A percentile compares a stretch with the other conserved stretches of the same genome.
phyloP scores from a whole-genome alignment of 257 asterid genomes.

The Ilex asprella region DNA sequence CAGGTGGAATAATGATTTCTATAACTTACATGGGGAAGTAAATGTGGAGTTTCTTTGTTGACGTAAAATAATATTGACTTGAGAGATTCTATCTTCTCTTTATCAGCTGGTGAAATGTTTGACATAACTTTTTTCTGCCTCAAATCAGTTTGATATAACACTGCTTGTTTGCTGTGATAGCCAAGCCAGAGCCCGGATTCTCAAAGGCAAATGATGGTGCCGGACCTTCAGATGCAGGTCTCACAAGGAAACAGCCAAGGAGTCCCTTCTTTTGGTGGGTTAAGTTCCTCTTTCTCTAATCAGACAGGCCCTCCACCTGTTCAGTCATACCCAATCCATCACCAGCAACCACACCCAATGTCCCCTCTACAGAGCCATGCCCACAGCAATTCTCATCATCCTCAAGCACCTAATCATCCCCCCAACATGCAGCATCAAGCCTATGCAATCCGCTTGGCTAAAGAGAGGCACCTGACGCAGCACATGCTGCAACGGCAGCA shows the following conservation, averaged over 20 bases:
- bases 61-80: too few relatives aligned
- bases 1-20: too few relatives aligned
- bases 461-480: slow-evolving; percentile 68
- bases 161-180: slow-evolving; percentile 27
- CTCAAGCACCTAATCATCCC: slow-evolving; percentile 65
- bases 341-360: slow-evolving; percentile 35
- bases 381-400: slow-evolving; percentile 32
- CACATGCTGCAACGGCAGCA: slow-evolving; percentile 44
- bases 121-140: neutral
- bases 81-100: too few relatives aligned
- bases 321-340: slow-evolving; percentile 35
- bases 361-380: slow-evolving; percentile 38
- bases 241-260: slow-evolving; percentile 39
- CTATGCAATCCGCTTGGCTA: slow-evolving; percentile 64
- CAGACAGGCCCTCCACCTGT: slow-evolving; percentile 39
- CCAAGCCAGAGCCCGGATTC: slow-evolving; percentile 61
- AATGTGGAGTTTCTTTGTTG: neutral
- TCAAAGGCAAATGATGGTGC: slow-evolving; percentile 52
- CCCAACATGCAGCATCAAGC: slow-evolving; percentile 67
- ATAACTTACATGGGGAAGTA: too few relatives aligned
- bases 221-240: slow-evolving; percentile 62
- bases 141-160: neutral
- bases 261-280: slow-evolving; percentile 33
- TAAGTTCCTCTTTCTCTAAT: slow-evolving; percentile 31
- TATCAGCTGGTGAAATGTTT: neutral